Percentiles rank a stretch among this genome's conserved stretches.
These are phyloP conservation scores for Globisporangium heterothallicum DNA, from an alignment of 352 stramenopile species.

Conservation along the genomic window DNA sequence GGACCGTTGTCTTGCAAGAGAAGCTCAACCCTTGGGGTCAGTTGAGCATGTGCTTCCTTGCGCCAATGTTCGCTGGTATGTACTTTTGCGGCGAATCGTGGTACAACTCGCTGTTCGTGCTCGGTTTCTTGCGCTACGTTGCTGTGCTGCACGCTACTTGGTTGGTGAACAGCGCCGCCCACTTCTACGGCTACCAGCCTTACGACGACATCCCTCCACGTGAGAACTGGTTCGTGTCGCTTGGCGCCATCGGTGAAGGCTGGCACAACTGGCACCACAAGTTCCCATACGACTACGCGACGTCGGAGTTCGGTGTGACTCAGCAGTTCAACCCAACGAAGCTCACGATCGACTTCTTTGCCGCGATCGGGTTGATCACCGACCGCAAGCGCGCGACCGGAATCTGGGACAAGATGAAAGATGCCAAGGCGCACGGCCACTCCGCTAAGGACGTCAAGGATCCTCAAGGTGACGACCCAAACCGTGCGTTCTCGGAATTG, in stretches of 20 bases:
- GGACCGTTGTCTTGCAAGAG: constrained; percentile 94
- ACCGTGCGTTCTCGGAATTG: constrained; percentile 50
- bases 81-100: constrained; percentile 90
- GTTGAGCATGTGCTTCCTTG: constrained; percentile 97
- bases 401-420: constrained; percentile 92
- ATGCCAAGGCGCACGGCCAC: constrained; percentile 30
- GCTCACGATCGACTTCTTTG: constrained; percentile 94
- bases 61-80: constrained; percentile 89
- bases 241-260: constrained; percentile 94
- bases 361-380: constrained; percentile 88
- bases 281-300: constrained; percentile 99
- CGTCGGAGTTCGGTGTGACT: constrained; percentile 94
- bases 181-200: constrained; percentile 96
- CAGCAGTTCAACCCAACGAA: constrained; percentile 98
- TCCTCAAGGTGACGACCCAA: constrained; percentile 49
- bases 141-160: constrained; percentile 96
- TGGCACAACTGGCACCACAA: constrained; percentile 99
- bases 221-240: constrained; percentile 96
- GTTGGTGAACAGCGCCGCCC: constrained; percentile 97
- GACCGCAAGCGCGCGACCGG: constrained; percentile 93
- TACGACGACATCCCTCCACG: constrained; percentile 95
- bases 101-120: constrained; percentile 95
- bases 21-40: constrained; percentile 97
- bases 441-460: constrained; percentile 36
- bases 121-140: constrained; percentile 92